Evolutionary conservation across 495 filamentous ascomycete species (phyloP).

Genomic region (Penicillium pancosmium): DNA sequence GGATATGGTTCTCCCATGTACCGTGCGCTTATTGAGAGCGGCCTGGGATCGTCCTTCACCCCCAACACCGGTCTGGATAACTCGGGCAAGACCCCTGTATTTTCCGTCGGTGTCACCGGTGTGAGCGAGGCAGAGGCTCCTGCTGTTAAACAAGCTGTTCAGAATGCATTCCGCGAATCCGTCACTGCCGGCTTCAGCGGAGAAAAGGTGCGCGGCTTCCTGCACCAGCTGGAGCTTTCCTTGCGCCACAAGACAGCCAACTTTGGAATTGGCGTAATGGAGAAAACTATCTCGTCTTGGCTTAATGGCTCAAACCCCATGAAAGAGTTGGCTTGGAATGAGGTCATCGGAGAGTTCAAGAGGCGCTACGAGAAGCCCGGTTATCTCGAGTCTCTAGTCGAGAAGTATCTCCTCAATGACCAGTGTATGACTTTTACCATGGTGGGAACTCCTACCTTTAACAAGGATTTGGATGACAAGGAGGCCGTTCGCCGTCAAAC

Average conservation of each 20-base stretch:
- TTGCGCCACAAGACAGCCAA: slow-evolving; percentile 94
- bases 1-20: slow-evolving; percentile 96
- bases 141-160: slow-evolving; percentile 72
- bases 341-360: slow-evolving; percentile 81
- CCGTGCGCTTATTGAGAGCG: slow-evolving; percentile 84
- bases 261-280: slow-evolving; percentile 89
- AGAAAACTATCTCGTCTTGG: slow-evolving; percentile 85
- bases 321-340: slow-evolving; percentile 85
- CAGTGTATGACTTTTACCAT: slow-evolving; percentile 91
- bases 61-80: slow-evolving; percentile 91
- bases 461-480: slow-evolving; percentile 72
- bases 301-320: slow-evolving; percentile 95
- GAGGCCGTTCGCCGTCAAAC: slow-evolving; percentile 68
- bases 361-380: slow-evolving; percentile 64
- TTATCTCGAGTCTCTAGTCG: slow-evolving; percentile 82
- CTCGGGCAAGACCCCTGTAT: slow-evolving; percentile 74
- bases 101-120: slow-evolving; percentile 87
- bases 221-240: slow-evolving; percentile 88
- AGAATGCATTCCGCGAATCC: slow-evolving; percentile 65
- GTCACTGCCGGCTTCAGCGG: slow-evolving; percentile 78
- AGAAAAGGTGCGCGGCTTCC: slow-evolving; percentile 86
- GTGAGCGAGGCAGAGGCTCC: slow-evolving; percentile 77
- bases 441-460: slow-evolving; percentile 77
- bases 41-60: slow-evolving; percentile 88
- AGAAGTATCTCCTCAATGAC: slow-evolving; percentile 89